These are phyloP conservation scores for Oidiodendron maius DNA, from an alignment of 495 filamentous ascomycete genomes.

Conservation along the genomic window DNA sequence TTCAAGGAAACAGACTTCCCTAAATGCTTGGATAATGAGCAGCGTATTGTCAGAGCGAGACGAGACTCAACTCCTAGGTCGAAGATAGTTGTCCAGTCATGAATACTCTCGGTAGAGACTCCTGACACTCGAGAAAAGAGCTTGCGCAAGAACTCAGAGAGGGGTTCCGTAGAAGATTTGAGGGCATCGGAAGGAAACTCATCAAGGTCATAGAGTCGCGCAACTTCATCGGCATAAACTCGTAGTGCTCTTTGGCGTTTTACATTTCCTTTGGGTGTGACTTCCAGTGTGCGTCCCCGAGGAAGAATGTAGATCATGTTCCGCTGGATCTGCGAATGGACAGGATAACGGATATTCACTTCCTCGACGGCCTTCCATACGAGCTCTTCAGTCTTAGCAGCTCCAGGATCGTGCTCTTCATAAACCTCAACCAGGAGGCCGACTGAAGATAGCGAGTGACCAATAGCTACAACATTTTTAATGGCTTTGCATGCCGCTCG, in stretches of 20 bases:
- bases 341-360: constrained; percentile 16
- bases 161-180: neutral
- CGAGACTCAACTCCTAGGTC: constrained; percentile 20
- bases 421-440: constrained; percentile 18
- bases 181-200: neutral
- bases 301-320: constrained; percentile 20
- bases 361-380: constrained; percentile 17
- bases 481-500: constrained; percentile 20
- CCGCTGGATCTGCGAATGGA: constrained; percentile 14
- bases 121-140: constrained; percentile 10
- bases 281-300: constrained; percentile 11
- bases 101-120: constrained; percentile 8
- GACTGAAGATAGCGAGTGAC: constrained; percentile 18
- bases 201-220: constrained; percentile 5
- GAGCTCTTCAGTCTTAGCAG: neutral
- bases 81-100: constrained; percentile 19
- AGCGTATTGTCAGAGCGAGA: constrained; percentile 14
- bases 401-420: constrained; percentile 8
- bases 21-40: constrained; percentile 13
- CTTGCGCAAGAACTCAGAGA: constrained; percentile 13
- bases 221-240: constrained; percentile 13
- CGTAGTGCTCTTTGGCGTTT: constrained; percentile 18
- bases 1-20: constrained; percentile 10
- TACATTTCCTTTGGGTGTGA: constrained; percentile 23
- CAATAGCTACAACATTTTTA: constrained; percentile 16